Evolutionary conservation across 2,329 filamentous ascomycete genomes (phyloP).

Genomic region (Magnaporthiopsis poae): DNA sequence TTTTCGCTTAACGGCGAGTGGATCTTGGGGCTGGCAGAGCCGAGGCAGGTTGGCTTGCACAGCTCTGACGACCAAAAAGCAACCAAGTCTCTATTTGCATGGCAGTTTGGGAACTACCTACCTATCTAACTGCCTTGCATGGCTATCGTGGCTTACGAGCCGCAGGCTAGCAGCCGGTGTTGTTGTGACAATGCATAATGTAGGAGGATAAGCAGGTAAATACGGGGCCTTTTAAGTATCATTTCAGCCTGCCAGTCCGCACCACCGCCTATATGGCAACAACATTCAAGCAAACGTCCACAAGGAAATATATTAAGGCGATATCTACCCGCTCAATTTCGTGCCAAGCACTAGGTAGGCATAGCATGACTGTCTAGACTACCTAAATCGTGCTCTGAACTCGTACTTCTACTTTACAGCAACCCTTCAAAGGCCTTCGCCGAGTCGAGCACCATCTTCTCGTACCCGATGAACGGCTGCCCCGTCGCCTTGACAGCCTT

Average conservation of each 20-base stretch:
- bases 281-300: neutral
- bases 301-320: neutral
- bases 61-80: neutral
- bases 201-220: too few relatives aligned
- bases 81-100: neutral
- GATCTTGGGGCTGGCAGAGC: neutral
- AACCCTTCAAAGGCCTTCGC: conserved; percentile 30
- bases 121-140: too few relatives aligned
- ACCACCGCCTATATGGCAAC: neutral
- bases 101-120: too few relatives aligned
- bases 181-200: too few relatives aligned
- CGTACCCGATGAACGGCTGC: conserved; percentile 23
- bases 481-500: conserved; percentile 22
- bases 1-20: neutral
- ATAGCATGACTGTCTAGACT: neutral
- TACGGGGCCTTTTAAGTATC: too few relatives aligned
- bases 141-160: too few relatives aligned
- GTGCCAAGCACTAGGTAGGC: neutral
- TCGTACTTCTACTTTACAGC: neutral
- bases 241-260: too few relatives aligned
- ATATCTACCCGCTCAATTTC: neutral
- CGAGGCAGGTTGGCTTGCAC: neutral
- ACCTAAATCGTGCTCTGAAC: neutral
- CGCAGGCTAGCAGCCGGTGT: too few relatives aligned
- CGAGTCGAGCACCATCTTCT: conserved; percentile 32